phyloP scores from a whole-genome alignment of 108 stramenopile species.

The Nitzschia inconspicua region DNA sequence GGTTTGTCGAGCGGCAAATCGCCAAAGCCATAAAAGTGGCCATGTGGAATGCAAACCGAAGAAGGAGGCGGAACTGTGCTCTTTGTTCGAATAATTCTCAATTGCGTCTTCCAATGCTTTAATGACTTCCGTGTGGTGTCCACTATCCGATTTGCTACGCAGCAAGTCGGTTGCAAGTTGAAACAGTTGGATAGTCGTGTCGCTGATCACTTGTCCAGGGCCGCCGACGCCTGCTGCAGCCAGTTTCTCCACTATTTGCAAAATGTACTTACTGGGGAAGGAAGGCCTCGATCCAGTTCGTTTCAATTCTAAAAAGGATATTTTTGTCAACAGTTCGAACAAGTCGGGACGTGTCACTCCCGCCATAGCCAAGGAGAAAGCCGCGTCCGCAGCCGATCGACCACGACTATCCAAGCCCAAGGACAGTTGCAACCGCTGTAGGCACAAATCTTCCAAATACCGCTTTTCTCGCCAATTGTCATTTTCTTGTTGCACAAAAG shows the following conservation, averaged over 20 bases:
- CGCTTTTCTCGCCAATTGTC: too few relatives aligned
- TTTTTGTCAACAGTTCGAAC: constrained; percentile 38
- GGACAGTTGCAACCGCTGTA: too few relatives aligned
- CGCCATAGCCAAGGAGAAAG: constrained; percentile 70
- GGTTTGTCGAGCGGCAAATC: constrained; percentile 47
- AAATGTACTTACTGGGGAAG: constrained; percentile 57
- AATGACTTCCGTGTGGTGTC: too few relatives aligned
- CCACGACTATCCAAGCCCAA: constrained; percentile 61
- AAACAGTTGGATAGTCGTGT: too few relatives aligned
- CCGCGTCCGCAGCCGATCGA: constrained; percentile 73
- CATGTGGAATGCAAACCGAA: constrained; percentile 41
- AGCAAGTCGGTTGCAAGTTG: too few relatives aligned
- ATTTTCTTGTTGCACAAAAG: too few relatives aligned
- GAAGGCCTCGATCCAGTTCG: constrained; percentile 47
- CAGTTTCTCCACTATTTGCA: constrained; percentile 55
- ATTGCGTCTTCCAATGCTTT: too few relatives aligned
- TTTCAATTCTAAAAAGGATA: constrained; percentile 42
- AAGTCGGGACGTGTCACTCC: constrained; percentile 32
- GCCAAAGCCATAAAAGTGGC: constrained; percentile 58
- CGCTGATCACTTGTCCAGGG: too few relatives aligned
- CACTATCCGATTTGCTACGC: too few relatives aligned
- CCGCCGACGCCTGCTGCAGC: constrained; percentile 47
- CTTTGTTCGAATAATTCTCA: too few relatives aligned
- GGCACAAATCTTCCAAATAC: too few relatives aligned
- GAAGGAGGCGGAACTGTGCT: too few relatives aligned